Base-by-base conservation (phyloP, 306 rosid species). In the Acacia crassicarpa region DNA sequence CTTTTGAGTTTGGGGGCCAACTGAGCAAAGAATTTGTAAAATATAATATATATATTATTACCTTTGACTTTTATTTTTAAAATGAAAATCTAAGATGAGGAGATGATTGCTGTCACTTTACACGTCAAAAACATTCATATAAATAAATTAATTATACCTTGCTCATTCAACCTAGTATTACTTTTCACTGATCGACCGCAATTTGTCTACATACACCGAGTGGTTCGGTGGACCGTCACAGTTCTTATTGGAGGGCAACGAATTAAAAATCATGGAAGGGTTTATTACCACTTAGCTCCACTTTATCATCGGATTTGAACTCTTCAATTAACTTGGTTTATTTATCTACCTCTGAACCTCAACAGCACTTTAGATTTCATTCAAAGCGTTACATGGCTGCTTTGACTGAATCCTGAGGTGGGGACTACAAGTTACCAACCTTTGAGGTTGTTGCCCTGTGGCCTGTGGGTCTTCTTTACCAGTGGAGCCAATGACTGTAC, bases 401-500 rank as follows among this genome's bases (percentile, higher is more conserved):
- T 73, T 82, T 85, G 62, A 86, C 76, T 72, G 4, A 75, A 83
- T 82, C 78, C 45, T 82, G 87, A 25, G 88, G 40, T 2, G 81
- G 84, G 49, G 97, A 88, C n/a, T 93, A 27, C 27, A 81, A 81
- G 86, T 82, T 88, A 22, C 92, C 94, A 19, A 84, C 86, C 85
- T 83, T 92, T 27, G 97, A 87, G 67, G 85, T 78, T 67, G 95
- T 61, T 56, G 94, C 45, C 79, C 90, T 73, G 75, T 85, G 90
- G 81, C 79, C 90, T 73, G 75, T 85, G 90, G 81, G 84, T 84
- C 58, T 5, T 51, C 89, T 86, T 93, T 78, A 88, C 94, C 69
- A 95, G 81, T 1, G 99, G 99, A 73, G 93, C 96, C 78, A 93
- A 81, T 15, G 99, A 95, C 82, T 95, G 98, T 80, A 95, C 98